A percentile compares a stretch with the other conserved stretches of the same genome.
phyloP scores from a whole-genome alignment of 2,329 filamentous ascomycete species.

The Ramichloridium luteum region DNA sequence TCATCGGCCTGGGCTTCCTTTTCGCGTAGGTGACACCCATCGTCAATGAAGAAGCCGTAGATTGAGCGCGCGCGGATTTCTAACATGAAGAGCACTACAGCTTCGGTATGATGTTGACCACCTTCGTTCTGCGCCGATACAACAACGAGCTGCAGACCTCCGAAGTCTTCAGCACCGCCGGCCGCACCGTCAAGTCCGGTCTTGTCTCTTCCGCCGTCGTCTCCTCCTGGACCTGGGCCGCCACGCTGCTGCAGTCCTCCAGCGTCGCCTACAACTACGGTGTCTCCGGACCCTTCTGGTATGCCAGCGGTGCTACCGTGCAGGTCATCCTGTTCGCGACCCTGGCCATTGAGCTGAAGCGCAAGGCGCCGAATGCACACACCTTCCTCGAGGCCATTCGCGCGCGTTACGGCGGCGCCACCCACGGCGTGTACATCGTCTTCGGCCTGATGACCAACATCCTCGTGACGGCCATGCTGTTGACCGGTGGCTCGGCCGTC shows the following conservation, averaged over 20 bases:
- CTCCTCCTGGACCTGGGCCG: constrained; percentile 87
- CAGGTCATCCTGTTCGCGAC: constrained; percentile 86
- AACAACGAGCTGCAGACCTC: constrained; percentile 75
- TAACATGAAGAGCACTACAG: constrained; percentile 16
- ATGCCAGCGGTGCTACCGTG: constrained; percentile 59
- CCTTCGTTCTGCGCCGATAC: constrained; percentile 56
- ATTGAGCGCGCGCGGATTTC: no score
- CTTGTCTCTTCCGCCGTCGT: constrained; percentile 83
- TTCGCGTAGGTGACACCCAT: constrained; percentile 49
- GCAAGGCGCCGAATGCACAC: constrained; percentile 76
- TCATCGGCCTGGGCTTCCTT: constrained; percentile 59
- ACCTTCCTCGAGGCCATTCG: constrained; percentile 64
- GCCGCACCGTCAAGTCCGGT: constrained; percentile 77
- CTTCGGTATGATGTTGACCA: constrained; percentile 62
- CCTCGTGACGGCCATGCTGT: constrained; percentile 76
- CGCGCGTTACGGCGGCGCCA: constrained; percentile 60
- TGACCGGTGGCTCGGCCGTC: constrained; percentile 55
- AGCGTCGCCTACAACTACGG: constrained; percentile 64
- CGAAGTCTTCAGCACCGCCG: constrained; percentile 85
- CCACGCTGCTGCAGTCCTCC: constrained; percentile 38
- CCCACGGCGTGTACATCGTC: constrained; percentile 67
- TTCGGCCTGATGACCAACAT: constrained; percentile 71
- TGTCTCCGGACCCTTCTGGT: constrained; percentile 54
- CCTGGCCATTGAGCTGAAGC: constrained; percentile 78
- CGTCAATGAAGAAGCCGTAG: constrained; percentile 1